Percentiles rank a stretch among this genome's conserved stretches.
Conservation (phyloP, 1,139 yeast species). For the Spathaspora sp. region DNA sequence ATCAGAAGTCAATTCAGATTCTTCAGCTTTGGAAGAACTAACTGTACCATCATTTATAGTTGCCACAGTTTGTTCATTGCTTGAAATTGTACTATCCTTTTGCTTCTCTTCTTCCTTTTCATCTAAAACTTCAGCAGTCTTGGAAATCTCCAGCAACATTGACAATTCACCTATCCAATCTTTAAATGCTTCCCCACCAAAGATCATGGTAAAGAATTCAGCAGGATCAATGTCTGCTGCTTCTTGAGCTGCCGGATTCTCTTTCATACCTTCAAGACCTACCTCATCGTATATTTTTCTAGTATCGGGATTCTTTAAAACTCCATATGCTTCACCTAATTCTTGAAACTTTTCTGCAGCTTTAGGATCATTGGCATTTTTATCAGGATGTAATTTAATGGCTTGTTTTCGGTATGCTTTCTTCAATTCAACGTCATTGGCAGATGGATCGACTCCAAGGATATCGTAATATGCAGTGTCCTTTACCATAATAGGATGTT, state of each 20-base stretch:
- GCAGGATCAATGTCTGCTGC: constrained; percentile 35
- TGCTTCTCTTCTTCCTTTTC: constrained; percentile 25
- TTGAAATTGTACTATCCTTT: constrained; percentile 1
- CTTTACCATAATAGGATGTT: constrained; percentile 62
- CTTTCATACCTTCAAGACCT: constrained; percentile 45
- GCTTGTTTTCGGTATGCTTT: constrained; percentile 95
- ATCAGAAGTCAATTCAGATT: constrained; percentile 17
- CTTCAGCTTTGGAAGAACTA: constrained; percentile 3
- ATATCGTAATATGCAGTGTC: constrained; percentile 89
- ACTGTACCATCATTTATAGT: constrained; percentile 9
- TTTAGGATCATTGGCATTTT: constrained; percentile 71
- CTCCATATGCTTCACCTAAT: constrained; percentile 55
- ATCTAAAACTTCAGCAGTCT: constrained; percentile 63
- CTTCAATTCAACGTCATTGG: constrained; percentile 81
- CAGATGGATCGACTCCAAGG: constrained; percentile 76
- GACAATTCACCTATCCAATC: constrained; percentile 87
- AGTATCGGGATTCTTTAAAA: constrained; percentile 36
- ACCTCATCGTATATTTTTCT: constrained; percentile 43
- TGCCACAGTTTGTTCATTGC: neutral
- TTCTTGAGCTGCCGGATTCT: constrained; percentile 20
- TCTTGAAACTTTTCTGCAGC: constrained; percentile 97
- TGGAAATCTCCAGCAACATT: constrained; percentile 75
- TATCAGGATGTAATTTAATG: constrained; percentile 92
- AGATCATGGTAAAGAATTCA: constrained; percentile 71
- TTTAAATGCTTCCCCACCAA: constrained; percentile 74